Evolutionary conservation across 345 rosid genomes (phyloP).

Genomic region (Gossypium australe): DNA sequence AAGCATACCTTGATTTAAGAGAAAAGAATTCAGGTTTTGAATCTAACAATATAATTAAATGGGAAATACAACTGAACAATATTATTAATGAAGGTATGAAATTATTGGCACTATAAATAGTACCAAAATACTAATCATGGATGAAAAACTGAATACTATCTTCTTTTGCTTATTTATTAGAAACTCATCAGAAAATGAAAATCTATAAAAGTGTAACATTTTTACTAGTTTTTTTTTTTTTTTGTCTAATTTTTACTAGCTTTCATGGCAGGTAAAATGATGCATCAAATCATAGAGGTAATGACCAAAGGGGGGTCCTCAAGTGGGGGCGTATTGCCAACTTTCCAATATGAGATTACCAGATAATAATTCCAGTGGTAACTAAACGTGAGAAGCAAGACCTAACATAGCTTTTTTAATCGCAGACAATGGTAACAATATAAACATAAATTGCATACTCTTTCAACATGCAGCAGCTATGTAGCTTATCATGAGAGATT

Average conservation of each 20-base stretch:
- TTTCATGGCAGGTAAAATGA: background rate
- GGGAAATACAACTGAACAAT: too few species aligned
- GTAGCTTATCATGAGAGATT: background rate
- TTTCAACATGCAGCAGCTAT: background rate
- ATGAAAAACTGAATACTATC: background rate
- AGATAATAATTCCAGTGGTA: background rate
- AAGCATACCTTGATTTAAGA: too few species aligned
- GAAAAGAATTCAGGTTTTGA: too few species aligned
- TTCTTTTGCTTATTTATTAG: background rate
- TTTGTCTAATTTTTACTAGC: background rate
- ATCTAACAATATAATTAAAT: too few species aligned
- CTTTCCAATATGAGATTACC: background rate
- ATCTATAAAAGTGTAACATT: background rate
- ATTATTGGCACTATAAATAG: background rate
- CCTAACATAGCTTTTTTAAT: background rate
- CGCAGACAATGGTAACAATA: background rate
- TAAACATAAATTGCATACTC: background rate
- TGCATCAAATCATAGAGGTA: background rate
- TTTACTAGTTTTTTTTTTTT: background rate
- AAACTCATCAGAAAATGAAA: background rate
- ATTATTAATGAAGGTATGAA: too few species aligned
- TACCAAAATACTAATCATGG: background rate
- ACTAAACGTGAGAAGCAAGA: background rate
- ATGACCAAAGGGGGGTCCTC: background rate
- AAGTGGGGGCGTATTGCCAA: background rate